Conservation (phyloP, 1,139 yeast species). For the Scheffersomyces insectosa region DNA sequence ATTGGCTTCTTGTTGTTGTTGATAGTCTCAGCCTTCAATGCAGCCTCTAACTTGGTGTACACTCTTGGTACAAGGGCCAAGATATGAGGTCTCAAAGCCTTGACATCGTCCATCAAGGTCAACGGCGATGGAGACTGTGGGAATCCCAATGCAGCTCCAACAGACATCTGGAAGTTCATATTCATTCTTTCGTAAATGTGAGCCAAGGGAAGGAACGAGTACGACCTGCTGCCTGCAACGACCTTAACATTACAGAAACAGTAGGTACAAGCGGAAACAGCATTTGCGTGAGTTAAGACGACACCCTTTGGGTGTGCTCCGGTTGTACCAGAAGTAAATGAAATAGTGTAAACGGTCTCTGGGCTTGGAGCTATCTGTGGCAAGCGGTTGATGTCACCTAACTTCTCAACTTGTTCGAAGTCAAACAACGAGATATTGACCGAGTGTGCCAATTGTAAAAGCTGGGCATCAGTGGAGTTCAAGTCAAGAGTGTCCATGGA, state of each 20-base stretch:
- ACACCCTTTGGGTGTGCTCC: slow-evolving; percentile 42
- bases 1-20: slow-evolving; percentile 42
- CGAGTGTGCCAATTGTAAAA: slow-evolving; percentile 22
- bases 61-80: slow-evolving; percentile 26
- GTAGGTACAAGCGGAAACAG: slow-evolving; percentile 27
- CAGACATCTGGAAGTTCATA: slow-evolving; percentile 24
- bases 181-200: slow-evolving; percentile 62
- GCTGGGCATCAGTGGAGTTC: slow-evolving; percentile 14
- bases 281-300: slow-evolving; percentile 31
- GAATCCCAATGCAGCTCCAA: slow-evolving; percentile 39
- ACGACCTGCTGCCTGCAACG: slow-evolving; percentile 2
- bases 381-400: slow-evolving; percentile 23
- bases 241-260: slow-evolving; percentile 14
- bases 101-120: slow-evolving; percentile 40
- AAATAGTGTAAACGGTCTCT: slow-evolving; percentile 24
- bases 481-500: slow-evolving; percentile 51
- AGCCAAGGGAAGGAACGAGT: slow-evolving; percentile 60
- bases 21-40: slow-evolving; percentile 21
- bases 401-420: slow-evolving; percentile 30
- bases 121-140: slow-evolving; percentile 41
- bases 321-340: slow-evolving; percentile 42
- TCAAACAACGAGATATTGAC: slow-evolving; percentile 29
- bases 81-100: slow-evolving; percentile 30
- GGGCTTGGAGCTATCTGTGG: slow-evolving; percentile 22
- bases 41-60: slow-evolving; percentile 23